Evolutionary conservation across 768 basidiomycete genomes (phyloP), one percentile per base, ranked within the genome.

Genomic region (Suillus discolor): DNA sequence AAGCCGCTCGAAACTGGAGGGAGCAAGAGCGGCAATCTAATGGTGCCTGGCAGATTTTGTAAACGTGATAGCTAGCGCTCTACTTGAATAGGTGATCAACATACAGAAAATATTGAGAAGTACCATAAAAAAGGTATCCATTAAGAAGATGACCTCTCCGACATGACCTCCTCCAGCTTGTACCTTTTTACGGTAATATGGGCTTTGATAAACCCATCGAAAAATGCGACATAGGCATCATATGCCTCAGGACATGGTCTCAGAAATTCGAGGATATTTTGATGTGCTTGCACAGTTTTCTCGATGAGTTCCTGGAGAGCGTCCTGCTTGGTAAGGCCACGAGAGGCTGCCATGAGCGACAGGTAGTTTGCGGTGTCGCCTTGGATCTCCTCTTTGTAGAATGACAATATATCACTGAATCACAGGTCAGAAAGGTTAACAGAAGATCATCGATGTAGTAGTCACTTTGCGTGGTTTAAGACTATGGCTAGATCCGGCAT

Each of bases 401-500:
- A 79, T 36, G 54, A 55, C 31, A 55, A n/a, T 34, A 55, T 68
- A 63, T 80, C 80, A 65, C 79, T 80, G 51, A n/a, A 62, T 47
- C 69, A 18, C 11, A 57, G 20, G 34, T 23, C 18, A 23, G n/a
- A n/a, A 9, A 34, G 5, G 6, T 20, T 20, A 4, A 13, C 31
- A 36, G 16, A 31, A 23, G 5, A 23, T 44, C 44, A 31, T 31
- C 15, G 9, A 65, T 20, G 11, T 38, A 38, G 15, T 16, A 74
- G 79, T 62, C 28, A 82, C 82, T 83, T 83, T 59, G 66, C 72
- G 28, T 77, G 75, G 36, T 77, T 71, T 34, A 79, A 73, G 66
- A 75, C 77, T 15, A 71, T 62, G 15, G 70, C 71, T n/a, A 79
- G 68, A 47, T 81, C 79, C 0, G 80, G 81, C 41, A 83, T 66